Evolutionary conservation across 129 eudicot species (phyloP), one percentile per base, ranked within the genome.

Genomic region (Pittosporum tobira): DNA sequence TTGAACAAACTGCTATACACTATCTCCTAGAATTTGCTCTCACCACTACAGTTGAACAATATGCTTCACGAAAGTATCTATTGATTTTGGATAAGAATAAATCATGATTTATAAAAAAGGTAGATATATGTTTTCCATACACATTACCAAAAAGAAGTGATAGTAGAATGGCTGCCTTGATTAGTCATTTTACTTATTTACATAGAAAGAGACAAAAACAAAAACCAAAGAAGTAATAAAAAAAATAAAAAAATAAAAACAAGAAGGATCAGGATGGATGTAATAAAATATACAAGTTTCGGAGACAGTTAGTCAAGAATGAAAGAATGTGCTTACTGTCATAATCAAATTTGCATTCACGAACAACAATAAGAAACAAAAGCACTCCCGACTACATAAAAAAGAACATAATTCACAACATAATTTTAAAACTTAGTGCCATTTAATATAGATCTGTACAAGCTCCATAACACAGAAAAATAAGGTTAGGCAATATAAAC

Each of bases 191-290:
- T 19, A 43, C 57, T 44, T 5, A 43, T 30, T 1, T 11, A 29
- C 55, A 6, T 18, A 42, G 24, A 30, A 44, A 30, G 46, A 54
- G 65, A 64, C 72, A 68, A 53, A 70, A 60, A 25, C 20, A 55
- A 58, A 58, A 40, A 21, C 18, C 37, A 43, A 60, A 46, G 4
- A 46, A 7, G 7, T 46, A 23, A 7, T n/a, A 29, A 59, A 68
- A 16, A 49, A 12, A 46, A 48, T 1, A 68, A 26, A 64, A 64
- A 64, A 12, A 45, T 15, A 14, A 2, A 65, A 24, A 13, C 19
- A 40, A 37, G n/a, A 5, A 2, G 23, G 4, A 47, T 4, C 20
- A 1, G 51, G 24, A 47, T 47, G 23, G 24, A n/a, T n/a, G 23
- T 12, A 14, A 40, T 12, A 10, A 40, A 40, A 30, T 31, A 9